Base-by-base conservation (phyloP, 768 basidiomycete species). In the Boletus vermiculosoides region DNA sequence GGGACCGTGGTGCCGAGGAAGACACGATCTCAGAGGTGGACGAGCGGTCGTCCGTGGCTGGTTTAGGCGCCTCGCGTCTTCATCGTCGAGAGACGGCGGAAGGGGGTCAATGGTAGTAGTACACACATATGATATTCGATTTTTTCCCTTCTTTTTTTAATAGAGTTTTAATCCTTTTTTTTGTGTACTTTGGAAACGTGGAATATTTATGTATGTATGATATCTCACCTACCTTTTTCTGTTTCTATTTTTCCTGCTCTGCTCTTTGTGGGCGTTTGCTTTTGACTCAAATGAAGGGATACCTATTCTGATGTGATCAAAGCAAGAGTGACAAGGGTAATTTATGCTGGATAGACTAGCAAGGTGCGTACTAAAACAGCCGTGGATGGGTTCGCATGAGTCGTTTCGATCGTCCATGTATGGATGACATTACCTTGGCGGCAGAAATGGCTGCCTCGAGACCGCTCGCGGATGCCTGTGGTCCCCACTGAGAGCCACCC, bases 1-100 rank as follows among this genome's bases (percentile, higher is more conserved):
- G 73, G 54, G 76, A 74, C 28, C 72, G 73, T 37, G 70, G 71
- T 8, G 66, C 70, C 13, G 76, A 77, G 28, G 74, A 77, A 61
- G 82, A 77, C 63, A 81, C 78, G 59, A 80, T 81, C 48, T 65
- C 73, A 22, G 82, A 83, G 59, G 68, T 66, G 45, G 80, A 80
- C 6, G 83, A 79, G 54, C 75, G 72, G 39, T 63, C 67, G 20
- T 11, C 57, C 8, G 49, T 49, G 47, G 54, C 70, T 48, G 72
- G 68, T 15, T 63, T 72, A 18, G 60, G 63, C 20, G 45, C 68
- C 10, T 67, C 69, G 23, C 71, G 64, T 39, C 54, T 66, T 39
- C 80, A 81, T 61, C 76, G 78, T 41, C 70, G 80, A 53, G 80
- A 81, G 66, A 68, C 63, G 45, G 80, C 78, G 22, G 77, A 78